Evolutionary conservation across 2,329 filamentous ascomycete genomes (phyloP), one percentile per base, ranked within the genome.

Genomic region (Botrytis paeoniae): DNA sequence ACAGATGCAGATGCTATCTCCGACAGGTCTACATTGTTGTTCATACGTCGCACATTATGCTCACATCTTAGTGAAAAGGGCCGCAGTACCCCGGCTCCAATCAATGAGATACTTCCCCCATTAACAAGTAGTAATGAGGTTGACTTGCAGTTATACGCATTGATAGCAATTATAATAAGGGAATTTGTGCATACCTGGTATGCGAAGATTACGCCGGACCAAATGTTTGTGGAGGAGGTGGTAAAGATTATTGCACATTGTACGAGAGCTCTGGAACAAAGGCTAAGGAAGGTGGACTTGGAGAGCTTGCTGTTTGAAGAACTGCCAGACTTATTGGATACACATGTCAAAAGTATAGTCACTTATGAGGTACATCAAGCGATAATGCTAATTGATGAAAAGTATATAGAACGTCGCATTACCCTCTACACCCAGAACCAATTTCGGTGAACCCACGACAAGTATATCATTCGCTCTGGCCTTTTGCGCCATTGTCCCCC

Each of bases 161-260:
- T 98, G 74, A 90, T 99, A 74, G 93, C 96, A 70, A 92, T 98
- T 74, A 90, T 98, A 75, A 86, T 98, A 78, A 91, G 93, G 79
- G 94, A 98, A 76, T 97, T 94, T 81, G 92, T 99, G 54, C 91
- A 96, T 81, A 90, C 89, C 45, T 99, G 96, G 96, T 99, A 99
- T 84, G 87, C 86, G 76, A 95, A 92, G 82, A 96, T 99, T 81
- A 98, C 95, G 1, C 89, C 94, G 5, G 95, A 99, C 82, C 92
- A 95, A 80, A 87, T 89, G 20, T 97, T 99, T 80, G 91, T 96
- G 74, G 91, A 92, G 77, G 95, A 98, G 84, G 88, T 98, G 73
- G 87, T 98, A 71, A 93, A 94, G 80, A 91, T 97, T 77, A 93
- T 98, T 79, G 96, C 95, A 59, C 95, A 98, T 82, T 96, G 93